A percentile compares a stretch with the other conserved stretches of the same genome.
phyloP scores from a whole-genome alignment of 2,329 filamentous ascomycete species.

The Scytalidium lignicola region DNA sequence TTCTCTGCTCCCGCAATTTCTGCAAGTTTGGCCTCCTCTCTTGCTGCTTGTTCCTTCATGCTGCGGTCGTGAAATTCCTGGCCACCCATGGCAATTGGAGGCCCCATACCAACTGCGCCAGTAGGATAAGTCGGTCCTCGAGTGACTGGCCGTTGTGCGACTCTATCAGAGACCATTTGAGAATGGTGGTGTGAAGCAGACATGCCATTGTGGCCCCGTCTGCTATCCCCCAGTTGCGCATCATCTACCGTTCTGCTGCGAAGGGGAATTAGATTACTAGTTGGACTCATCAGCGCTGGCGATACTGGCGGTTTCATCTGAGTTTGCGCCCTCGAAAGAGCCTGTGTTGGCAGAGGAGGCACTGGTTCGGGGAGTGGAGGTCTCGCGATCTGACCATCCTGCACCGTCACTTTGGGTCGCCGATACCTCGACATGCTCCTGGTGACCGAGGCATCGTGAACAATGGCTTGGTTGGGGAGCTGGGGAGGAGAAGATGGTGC shows the following conservation, averaged over 20 bases:
- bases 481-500: slow-evolving; percentile 11
- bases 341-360: slow-evolving; percentile 2
- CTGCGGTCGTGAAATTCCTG: not conserved
- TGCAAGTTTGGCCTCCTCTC: slow-evolving; percentile 10
- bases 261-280: slow-evolving; percentile 2
- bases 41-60: slow-evolving; percentile 3
- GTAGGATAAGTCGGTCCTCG: slow-evolving; percentile 7
- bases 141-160: slow-evolving; percentile 9
- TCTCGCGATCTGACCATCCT: not conserved
- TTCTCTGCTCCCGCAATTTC: slow-evolving; percentile 17
- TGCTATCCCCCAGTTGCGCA: not conserved
- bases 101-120: slow-evolving; percentile 1
- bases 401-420: slow-evolving; percentile 13
- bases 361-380: slow-evolving; percentile 4
- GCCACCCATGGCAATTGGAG: not conserved
- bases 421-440: slow-evolving; percentile 35
- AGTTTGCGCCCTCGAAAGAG: slow-evolving; percentile 12
- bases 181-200: not conserved
- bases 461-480: slow-evolving; percentile 28
- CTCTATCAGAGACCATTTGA: not conserved
- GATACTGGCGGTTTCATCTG: slow-evolving; percentile 1
- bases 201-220: not conserved
- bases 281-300: not conserved
- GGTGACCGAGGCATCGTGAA: slow-evolving; percentile 22
- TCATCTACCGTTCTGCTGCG: slow-evolving; percentile 10